phyloP scores from a whole-genome alignment of 75 land plant species.

The Cryptomeria japonica region DNA sequence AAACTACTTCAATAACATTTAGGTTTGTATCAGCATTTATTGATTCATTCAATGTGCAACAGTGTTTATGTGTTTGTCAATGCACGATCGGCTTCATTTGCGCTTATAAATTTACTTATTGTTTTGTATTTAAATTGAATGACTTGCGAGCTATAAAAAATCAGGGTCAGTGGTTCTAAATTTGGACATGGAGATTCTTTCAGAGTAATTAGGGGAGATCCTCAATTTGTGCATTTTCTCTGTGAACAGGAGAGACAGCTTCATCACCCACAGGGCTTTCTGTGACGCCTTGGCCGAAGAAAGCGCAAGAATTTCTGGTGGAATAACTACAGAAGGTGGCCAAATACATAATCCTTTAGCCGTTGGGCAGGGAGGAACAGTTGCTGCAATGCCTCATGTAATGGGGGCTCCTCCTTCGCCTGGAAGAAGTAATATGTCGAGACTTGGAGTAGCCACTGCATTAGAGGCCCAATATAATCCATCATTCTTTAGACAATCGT shows the following conservation, averaged over 20 bases:
- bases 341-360: neutral
- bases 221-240: neutral
- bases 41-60: neutral
- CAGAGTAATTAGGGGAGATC: neutral
- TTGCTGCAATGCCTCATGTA: neutral
- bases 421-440: neutral
- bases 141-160: too few relatives aligned
- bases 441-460: neutral
- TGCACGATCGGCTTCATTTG: neutral
- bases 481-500: neutral
- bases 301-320: slow-evolving; percentile 49
- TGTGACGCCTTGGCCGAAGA: slow-evolving; percentile 83
- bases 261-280: slow-evolving; percentile 76
- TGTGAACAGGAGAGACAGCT: slow-evolving; percentile 70
- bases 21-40: neutral
- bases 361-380: neutral
- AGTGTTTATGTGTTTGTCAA: neutral
- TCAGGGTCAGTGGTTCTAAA: neutral
- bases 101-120: neutral
- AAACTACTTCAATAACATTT: neutral
- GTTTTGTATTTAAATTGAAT: neutral
- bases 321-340: neutral
- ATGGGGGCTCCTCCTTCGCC: slow-evolving; percentile 1
- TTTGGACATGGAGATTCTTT: neutral
- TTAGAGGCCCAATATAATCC: neutral